Evolutionary conservation across 2,329 filamentous ascomycete genomes (phyloP).

Genomic region (Apiospora aurea): DNA sequence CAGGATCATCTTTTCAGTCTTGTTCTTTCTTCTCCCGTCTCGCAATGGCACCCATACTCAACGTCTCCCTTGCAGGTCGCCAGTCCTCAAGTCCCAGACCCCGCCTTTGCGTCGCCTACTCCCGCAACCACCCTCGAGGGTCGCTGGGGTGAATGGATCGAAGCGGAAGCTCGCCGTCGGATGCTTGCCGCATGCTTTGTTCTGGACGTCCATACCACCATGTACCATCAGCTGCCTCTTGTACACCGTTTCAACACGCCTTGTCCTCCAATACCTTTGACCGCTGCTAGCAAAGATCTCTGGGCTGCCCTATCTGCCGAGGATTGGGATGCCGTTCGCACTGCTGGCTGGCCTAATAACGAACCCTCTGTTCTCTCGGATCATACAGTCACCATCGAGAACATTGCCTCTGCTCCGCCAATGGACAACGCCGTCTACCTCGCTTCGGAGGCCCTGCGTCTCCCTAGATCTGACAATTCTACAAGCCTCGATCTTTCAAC

Average conservation of each 20-base stretch:
- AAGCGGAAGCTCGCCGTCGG: conserved; percentile 59
- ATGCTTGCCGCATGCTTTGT: conserved; percentile 64
- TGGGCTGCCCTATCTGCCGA: conserved; percentile 57
- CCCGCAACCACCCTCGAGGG: conserved; percentile 38
- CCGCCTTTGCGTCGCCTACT: conserved; percentile 24
- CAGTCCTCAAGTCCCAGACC: conserved; percentile 40
- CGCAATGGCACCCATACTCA: conserved; percentile 43
- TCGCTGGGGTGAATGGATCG: conserved; percentile 61
- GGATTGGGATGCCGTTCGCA: conserved; percentile 52
- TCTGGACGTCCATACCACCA: conserved; percentile 61
- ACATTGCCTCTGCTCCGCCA: conserved; percentile 41
- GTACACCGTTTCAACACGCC: conserved; percentile 44
- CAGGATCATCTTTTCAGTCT: conserved; percentile 44
- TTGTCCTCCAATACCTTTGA: conserved; percentile 54
- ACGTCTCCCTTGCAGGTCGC: conserved; percentile 49
- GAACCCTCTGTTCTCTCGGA: conserved; percentile 40
- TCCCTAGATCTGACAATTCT: conserved; percentile 34
- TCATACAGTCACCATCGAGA: conserved; percentile 44
- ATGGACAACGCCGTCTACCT: conserved; percentile 40
- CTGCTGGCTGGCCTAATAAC: conserved; percentile 37
- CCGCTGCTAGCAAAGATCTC: conserved; percentile 50
- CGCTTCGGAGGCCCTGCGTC: conserved; percentile 39
- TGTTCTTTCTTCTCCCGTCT: conserved; percentile 41
- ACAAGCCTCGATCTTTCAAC: conserved; percentile 33
- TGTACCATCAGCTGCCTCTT: conserved; percentile 59